Base-by-base conservation (phyloP, 768 basidiomycete species). In the Boletus reticuloceps region DNA sequence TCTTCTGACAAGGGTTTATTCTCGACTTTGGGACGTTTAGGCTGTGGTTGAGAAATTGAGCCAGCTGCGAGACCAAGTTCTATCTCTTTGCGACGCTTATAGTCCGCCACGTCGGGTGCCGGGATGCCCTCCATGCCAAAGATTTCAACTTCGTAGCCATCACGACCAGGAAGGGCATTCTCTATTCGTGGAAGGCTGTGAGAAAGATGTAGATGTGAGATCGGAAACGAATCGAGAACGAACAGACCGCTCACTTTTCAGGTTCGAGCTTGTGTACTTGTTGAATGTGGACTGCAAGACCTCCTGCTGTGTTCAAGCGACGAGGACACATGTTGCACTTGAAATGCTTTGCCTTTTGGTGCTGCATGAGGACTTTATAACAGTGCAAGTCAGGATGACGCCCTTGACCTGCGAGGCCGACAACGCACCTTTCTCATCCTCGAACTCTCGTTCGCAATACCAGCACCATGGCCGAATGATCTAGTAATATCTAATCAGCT, bases 121-220 rank as follows among this genome's bases (percentile, higher is more conserved):
- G 94, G 94, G 47, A 98, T 94, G 51, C 96, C 97, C 69, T 97
- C 96, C 97, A 99, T 98, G 22, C 97, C 97, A 61, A 98, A 98
- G 46, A 99, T 98, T 74, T 99, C 97, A 37, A 99, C 89, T 69
- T 98, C 96, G 64, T 98, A 98, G 2, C 95, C 94, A 73, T 98
- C 96, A 34, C 97, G 86, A 29, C 95, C 96, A 10, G 96, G 94
- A 4, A 99, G 77, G 0, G 96, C 95, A 69, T 98, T 98, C 53
- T 97, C 95, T 25, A 99, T 94, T 19, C 96, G 91, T n/a, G 82
- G 85, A 34, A 89, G 76, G 58, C 87, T 88, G 37, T 2, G 8
- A 37, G 27, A 53, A 17, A n/a, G 41, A 16, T n/a, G 50, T 41
- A 45, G 53, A 50, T 55, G 38, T 66, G 10, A 54, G 39, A 58